A percentile compares a stretch with the other conserved stretches of the same genome.
Conservation (phyloP, 768 basidiomycete species). For the Calocybe indica region DNA sequence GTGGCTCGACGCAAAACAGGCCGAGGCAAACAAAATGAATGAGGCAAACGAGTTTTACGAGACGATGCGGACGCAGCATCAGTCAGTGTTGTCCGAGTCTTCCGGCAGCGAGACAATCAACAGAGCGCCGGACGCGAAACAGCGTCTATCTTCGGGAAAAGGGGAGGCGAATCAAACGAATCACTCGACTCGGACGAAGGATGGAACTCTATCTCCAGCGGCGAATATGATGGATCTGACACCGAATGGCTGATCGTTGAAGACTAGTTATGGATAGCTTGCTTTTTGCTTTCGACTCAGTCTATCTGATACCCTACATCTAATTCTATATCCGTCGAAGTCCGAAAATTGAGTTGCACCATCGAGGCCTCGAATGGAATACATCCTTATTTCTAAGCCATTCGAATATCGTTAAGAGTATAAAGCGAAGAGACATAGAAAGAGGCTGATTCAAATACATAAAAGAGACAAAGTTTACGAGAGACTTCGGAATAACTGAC, state of each 20-base stretch:
- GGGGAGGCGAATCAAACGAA: conserved; percentile 47
- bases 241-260: conserved; percentile 86
- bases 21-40: conserved; percentile 93
- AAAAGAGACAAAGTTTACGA: conserved; percentile 13
- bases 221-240: conserved; percentile 73
- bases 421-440: no score
- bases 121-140: conserved; percentile 24
- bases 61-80: conserved; percentile 72
- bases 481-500: background rate
- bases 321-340: conserved; percentile 17
- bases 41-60: conserved; percentile 88
- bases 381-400: background rate
- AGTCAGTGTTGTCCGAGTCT: conserved; percentile 51
- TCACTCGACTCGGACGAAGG: conserved; percentile 48
- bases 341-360: no score
- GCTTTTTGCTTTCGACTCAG: conserved; percentile 2
- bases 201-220: conserved; percentile 69
- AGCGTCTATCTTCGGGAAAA: conserved; percentile 58
- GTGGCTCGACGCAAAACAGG: conserved; percentile 94
- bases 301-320: conserved; percentile 27
- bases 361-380: background rate
- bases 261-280: conserved; percentile 16
- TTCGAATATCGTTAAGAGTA: background rate
- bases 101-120: conserved; percentile 19
- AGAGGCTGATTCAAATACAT: conserved; percentile 18